A percentile compares a stretch with the other conserved stretches of the same genome.
phyloP scores from a whole-genome alignment of 805 yeast genomes.

The Priceomyces medius region DNA sequence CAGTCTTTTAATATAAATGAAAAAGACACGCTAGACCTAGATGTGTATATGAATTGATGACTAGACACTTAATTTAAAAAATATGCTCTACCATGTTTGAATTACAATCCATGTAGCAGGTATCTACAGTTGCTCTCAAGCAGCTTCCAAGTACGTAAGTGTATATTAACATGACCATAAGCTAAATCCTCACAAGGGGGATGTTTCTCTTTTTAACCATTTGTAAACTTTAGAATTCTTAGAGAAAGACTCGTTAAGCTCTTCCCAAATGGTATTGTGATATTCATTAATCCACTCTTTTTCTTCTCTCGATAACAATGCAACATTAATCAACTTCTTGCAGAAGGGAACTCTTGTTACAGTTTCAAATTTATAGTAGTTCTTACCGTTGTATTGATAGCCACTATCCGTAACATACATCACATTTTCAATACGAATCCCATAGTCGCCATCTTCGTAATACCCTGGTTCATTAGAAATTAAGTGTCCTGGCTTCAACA shows the following conservation, averaged over 20 bases:
- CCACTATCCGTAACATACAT: constrained; percentile 46
- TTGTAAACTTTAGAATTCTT: constrained; percentile 37
- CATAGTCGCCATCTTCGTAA: constrained; percentile 59
- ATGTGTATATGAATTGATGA: no score
- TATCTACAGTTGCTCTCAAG: no score
- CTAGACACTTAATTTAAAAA: no score
- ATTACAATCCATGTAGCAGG: no score
- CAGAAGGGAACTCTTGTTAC: constrained; percentile 86
- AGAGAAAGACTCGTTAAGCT: constrained; percentile 39
- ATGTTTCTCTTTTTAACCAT: constrained; percentile 54
- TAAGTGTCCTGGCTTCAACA: constrained; percentile 52
- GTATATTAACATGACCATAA: constrained; percentile 1
- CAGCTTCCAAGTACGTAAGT: neutral
- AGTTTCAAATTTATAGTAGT: constrained; percentile 73
- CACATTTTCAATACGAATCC: constrained; percentile 56
- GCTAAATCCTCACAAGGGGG: constrained; percentile 16
- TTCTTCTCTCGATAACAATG: constrained; percentile 60
- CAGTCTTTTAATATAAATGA: no score
- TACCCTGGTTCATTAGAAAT: constrained; percentile 64
- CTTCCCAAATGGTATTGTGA: constrained; percentile 56
- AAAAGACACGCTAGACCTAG: no score
- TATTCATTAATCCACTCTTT: constrained; percentile 65
- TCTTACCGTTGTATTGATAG: constrained; percentile 48
- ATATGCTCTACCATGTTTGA: no score
- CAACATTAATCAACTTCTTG: constrained; percentile 62